Evolutionary conservation across 179 eudicot genomes (phyloP), one percentile per base, ranked within the genome.

Genomic region (Camellia oleifera): DNA sequence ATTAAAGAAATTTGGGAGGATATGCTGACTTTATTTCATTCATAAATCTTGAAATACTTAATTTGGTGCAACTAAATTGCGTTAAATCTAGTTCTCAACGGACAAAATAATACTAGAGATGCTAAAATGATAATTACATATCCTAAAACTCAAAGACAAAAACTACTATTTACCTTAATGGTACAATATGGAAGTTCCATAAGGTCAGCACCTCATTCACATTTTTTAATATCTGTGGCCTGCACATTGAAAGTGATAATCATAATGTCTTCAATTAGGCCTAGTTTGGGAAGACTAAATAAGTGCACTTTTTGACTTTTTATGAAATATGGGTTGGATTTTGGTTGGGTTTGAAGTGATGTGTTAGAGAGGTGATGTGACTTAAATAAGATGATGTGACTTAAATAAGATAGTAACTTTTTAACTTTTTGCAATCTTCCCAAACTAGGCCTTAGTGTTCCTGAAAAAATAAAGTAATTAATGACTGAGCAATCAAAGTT

Each of bases 151-250:
- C 68, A 64, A 64, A 42, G 48, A 32, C 2, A 40, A 13, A 56
- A 56, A 14, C 40, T 57, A 54, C 61, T 57, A 40, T 54, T 12
- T 74, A 74, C 77, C 77, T 74, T 74, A 48, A 56, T 42, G 15
- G 44, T 72, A 46, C 17, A 72, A 72, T 46, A 48, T 72, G 75
- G 75, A 52, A 72, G 75, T 40, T 68, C 72, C 52, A 68, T 7
- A 68, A 44, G 17, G 12, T 44, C 18, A 42, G 14, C 74, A 46
- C 58, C 18, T 50, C 56, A 46, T 8, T 18, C 14, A 53, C 40
- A n/a, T 46, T n/a, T 48, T 4, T 20, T 48, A 71, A 58, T 5
- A 74, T 4, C 5, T 2, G n/a, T 26, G 18, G 46, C 32, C 50
- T 72, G 75, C 75, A 50, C 61, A 72, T 72, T 23, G 5, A 6